Percentiles rank a stretch among this genome's conserved stretches.
Conservation (phyloP, 805 yeast species). For the Wickerhamomyces chaumierensis region DNA sequence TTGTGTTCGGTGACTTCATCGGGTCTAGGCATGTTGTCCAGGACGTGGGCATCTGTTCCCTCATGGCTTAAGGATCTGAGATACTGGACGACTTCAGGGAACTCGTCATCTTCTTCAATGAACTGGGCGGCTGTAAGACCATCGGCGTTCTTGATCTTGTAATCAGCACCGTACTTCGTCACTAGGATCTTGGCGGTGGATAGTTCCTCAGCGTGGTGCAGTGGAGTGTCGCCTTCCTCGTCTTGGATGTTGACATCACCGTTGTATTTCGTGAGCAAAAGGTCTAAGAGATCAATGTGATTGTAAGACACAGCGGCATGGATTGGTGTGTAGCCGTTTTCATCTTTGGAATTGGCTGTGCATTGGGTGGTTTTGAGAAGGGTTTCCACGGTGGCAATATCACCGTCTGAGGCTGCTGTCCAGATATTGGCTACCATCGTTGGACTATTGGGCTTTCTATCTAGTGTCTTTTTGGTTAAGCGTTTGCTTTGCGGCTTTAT, state of each 20-base stretch:
- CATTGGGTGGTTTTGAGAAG: conserved; percentile 38
- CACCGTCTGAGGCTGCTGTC: conserved; percentile 91
- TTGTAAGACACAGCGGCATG: conserved; percentile 98
- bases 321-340: conserved; percentile 91
- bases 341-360: conserved; percentile 69
- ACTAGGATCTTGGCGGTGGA: conserved; percentile 55
- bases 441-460: too few relatives aligned
- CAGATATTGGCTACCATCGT: conserved; percentile 49
- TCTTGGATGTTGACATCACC: conserved; percentile 83
- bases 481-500: too few relatives aligned
- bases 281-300: conserved; percentile 53
- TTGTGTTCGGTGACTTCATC: conserved; percentile 25
- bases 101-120: conserved; percentile 78
- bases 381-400: conserved; percentile 43
- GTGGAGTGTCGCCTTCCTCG: conserved; percentile 88
- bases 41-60: conserved; percentile 8
- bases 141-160: conserved; percentile 51
- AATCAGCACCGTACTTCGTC: conserved; percentile 59
- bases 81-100: conserved; percentile 64
- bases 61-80: conserved; percentile 31
- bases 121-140: conserved; percentile 66
- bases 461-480: too few relatives aligned
- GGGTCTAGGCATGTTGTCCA: conserved; percentile 13
- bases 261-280: conserved; percentile 37
- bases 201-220: conserved; percentile 78